A percentile compares a stretch with the other conserved stretches of the same genome.
Conservation (phyloP, 2,329 filamentous ascomycete genomes). For the Thermochaetoides dissita region DNA sequence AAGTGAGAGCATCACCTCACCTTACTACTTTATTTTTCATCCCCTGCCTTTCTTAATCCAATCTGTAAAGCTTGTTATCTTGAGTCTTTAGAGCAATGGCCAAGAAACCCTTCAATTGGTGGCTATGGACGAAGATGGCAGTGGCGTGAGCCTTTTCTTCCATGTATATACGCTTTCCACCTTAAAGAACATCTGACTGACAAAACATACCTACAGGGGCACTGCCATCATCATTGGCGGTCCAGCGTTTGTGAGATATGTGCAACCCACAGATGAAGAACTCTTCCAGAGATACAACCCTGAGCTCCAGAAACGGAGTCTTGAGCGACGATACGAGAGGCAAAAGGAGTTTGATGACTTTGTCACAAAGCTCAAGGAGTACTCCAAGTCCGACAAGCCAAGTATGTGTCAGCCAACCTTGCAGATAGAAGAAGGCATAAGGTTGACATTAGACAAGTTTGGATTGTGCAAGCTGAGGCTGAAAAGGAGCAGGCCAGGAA, state of each 20-base stretch:
- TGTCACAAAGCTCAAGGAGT: conserved; percentile 68
- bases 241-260: conserved; percentile 66
- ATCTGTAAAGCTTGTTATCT: too few species aligned
- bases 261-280: conserved; percentile 79
- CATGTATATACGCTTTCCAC: conserved; percentile 4
- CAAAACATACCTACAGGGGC: conserved; percentile 38
- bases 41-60: too few species aligned
- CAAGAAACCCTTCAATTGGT: conserved; percentile 39
- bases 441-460: conserved; percentile 24
- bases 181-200: conserved; percentile 3
- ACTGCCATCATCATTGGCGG: conserved; percentile 63
- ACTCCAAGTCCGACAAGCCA: conserved; percentile 80
- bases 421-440: background rate
- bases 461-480: conserved; percentile 34
- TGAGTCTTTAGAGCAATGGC: conserved; percentile 7
- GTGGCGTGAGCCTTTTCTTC: conserved; percentile 38
- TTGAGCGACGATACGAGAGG: conserved; percentile 62
- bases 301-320: conserved; percentile 74
- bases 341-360: conserved; percentile 86
- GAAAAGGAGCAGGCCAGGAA: conserved; percentile 30
- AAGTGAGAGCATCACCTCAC: too few species aligned
- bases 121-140: conserved; percentile 55
- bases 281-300: conserved; percentile 87
- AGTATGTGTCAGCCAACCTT: conserved; percentile 43
- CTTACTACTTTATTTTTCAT: too few species aligned